Conservation (phyloP, 2,329 filamentous ascomycete genomes). For the Claviceps citrina region DNA sequence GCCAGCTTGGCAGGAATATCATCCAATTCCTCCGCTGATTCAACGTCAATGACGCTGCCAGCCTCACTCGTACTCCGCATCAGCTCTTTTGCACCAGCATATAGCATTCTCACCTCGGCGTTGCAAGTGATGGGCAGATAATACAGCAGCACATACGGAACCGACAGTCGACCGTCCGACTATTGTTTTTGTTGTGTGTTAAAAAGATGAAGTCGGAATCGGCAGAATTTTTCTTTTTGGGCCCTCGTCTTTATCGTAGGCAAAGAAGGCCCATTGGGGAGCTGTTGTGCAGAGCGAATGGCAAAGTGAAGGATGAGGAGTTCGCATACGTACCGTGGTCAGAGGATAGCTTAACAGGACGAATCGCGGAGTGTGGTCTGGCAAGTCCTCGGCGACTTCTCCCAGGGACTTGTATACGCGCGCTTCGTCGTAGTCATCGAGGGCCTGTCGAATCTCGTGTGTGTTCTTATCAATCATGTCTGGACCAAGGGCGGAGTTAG, state of each 20-base stretch:
- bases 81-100: constrained; percentile 88
- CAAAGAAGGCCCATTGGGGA: background rate
- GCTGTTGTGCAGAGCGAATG: too few relatives aligned
- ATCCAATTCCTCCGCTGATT: constrained; percentile 63
- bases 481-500: constrained; percentile 23
- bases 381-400: constrained; percentile 74
- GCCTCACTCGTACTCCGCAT: constrained; percentile 89
- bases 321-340: constrained; percentile 3
- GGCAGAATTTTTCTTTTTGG: too few relatives aligned
- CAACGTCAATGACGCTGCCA: constrained; percentile 73
- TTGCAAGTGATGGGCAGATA: constrained; percentile 91
- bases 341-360: constrained; percentile 82
- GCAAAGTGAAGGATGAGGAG: background rate
- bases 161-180: constrained; percentile 68
- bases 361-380: constrained; percentile 81
- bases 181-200: constrained; percentile 23
- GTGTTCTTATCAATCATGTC: constrained; percentile 82
- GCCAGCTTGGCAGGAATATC: constrained; percentile 56
- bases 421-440: constrained; percentile 43
- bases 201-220: too few relatives aligned
- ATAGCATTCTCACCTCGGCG: constrained; percentile 75
- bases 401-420: constrained; percentile 65
- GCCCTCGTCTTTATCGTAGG: too few relatives aligned
- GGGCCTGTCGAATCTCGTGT: constrained; percentile 67
- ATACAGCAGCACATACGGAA: constrained; percentile 89